Percentiles rank a stretch among this genome's conserved stretches.
Conservation (phyloP, 2,329 filamentous ascomycete genomes). For the Zasmidium cellare region DNA sequence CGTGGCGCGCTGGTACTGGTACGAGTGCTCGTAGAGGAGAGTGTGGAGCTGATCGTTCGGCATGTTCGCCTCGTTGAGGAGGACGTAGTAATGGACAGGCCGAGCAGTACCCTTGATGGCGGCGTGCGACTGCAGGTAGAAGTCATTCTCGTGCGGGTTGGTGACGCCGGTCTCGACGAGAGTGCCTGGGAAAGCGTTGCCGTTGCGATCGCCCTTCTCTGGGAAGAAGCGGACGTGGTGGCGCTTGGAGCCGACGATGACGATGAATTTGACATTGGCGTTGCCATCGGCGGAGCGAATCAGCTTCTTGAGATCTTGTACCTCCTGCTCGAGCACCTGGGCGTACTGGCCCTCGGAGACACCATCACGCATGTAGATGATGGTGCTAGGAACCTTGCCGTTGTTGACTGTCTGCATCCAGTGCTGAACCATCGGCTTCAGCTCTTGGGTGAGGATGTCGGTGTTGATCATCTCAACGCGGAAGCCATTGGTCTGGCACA, state of each 20-base stretch:
- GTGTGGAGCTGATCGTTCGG: conserved; percentile 71
- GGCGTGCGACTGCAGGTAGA: conserved; percentile 69
- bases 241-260: conserved; percentile 87
- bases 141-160: conserved; percentile 87
- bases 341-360: conserved; percentile 84
- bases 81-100: conserved; percentile 81
- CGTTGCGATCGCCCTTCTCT: conserved; percentile 68
- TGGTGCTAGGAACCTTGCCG: conserved; percentile 63
- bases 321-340: conserved; percentile 76
- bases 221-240: conserved; percentile 96
- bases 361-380: conserved; percentile 93
- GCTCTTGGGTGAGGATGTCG: conserved; percentile 65
- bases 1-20: conserved; percentile 88
- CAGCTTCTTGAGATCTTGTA: conserved; percentile 65
- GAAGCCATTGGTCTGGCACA: conserved; percentile 79
- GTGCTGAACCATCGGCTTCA: conserved; percentile 56
- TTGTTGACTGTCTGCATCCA: conserved; percentile 63
- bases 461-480: conserved; percentile 76
- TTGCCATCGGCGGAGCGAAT: conserved; percentile 35
- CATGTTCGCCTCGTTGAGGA: conserved; percentile 76
- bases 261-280: conserved; percentile 69
- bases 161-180: conserved; percentile 88
- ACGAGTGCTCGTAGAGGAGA: conserved; percentile 93
- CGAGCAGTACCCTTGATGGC: conserved; percentile 94
- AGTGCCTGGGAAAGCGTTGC: conserved; percentile 82